Percentiles rank a stretch among this genome's conserved stretches.
phyloP scores from a whole-genome alignment of 768 basidiomycete species.

The Tylopilus vinaceipallidus region DNA sequence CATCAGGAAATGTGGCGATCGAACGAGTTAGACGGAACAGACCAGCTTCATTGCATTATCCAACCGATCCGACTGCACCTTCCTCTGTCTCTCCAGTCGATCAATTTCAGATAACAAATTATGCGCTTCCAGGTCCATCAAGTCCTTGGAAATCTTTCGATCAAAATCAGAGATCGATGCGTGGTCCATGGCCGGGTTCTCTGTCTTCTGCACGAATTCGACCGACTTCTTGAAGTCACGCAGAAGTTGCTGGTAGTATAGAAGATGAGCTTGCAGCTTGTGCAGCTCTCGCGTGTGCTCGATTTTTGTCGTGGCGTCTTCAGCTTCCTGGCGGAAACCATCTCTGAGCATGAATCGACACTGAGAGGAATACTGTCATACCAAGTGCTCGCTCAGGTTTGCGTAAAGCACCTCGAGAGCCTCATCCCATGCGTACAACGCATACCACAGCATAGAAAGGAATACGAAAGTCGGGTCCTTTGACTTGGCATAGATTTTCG shows the following conservation, averaged over 20 bases:
- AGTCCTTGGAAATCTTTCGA: neutral
- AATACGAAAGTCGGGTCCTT: conserved; percentile 35
- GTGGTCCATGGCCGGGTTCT: conserved; percentile 46
- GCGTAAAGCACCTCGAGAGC: conserved; percentile 49
- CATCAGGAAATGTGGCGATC: neutral
- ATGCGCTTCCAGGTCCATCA: conserved; percentile 18
- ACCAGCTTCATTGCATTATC: conserved; percentile 34
- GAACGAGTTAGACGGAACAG: neutral
- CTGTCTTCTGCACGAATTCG: conserved; percentile 46
- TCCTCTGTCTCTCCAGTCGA: conserved; percentile 30
- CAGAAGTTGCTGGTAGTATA: conserved; percentile 54
- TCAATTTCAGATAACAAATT: conserved; percentile 44
- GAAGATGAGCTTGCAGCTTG: conserved; percentile 53
- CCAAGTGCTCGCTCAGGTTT: conserved; percentile 47
- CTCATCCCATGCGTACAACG: conserved; percentile 63
- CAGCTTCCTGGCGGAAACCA: too few relatives aligned
- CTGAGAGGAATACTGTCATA: conserved; percentile 16
- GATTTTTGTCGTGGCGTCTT: conserved; percentile 37
- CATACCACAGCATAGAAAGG: conserved; percentile 52
- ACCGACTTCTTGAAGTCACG: conserved; percentile 54
- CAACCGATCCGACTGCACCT: conserved; percentile 28
- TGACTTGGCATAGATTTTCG: conserved; percentile 30
- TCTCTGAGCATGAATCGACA: neutral
- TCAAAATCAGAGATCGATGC: conserved; percentile 8
- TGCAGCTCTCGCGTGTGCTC: conserved; percentile 52